phyloP scores from a whole-genome alignment of 169 alveolate genomes.

The Blepharisma undulans region DNA sequence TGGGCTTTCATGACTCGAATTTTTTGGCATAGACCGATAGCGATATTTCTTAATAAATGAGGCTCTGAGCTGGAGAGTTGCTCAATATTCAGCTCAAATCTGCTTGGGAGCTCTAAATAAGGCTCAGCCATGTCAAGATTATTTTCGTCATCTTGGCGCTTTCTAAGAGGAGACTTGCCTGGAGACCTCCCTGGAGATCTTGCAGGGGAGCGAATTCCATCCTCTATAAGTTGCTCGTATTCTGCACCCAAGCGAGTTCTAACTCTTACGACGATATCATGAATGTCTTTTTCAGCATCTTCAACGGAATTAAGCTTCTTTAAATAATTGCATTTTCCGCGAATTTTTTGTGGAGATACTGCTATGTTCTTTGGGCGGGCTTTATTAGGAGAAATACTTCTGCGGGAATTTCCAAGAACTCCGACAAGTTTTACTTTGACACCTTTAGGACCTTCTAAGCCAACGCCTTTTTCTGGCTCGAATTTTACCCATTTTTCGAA shows the following conservation, averaged over 20 bases:
- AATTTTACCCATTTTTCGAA: constrained; percentile 19
- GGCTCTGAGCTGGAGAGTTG: constrained; percentile 18
- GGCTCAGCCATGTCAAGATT: neutral
- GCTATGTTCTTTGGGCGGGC: neutral
- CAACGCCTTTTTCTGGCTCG: neutral
- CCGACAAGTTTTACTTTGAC: neutral
- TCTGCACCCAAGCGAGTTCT: neutral
- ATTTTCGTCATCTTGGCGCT: neutral
- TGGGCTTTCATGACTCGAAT: neutral
- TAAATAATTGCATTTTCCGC: neutral
- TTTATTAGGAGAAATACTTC: neutral
- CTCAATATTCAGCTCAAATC: constrained; percentile 2
- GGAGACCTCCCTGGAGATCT: neutral
- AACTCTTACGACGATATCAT: neutral
- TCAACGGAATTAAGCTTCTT: constrained; percentile 2
- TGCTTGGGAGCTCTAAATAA: neutral
- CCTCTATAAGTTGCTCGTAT: neutral
- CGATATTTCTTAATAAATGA: neutral
- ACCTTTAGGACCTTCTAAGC: neutral
- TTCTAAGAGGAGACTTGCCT: neutral
- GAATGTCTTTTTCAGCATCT: constrained; percentile 9
- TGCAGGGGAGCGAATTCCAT: constrained; percentile 10
- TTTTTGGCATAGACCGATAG: neutral
- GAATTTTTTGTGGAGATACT: neutral
- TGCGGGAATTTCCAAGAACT: neutral